Evolutionary conservation across 2,329 filamentous ascomycete genomes (phyloP), one percentile per base, ranked within the genome.

Genomic region (Metarhizium anisopliae): DNA sequence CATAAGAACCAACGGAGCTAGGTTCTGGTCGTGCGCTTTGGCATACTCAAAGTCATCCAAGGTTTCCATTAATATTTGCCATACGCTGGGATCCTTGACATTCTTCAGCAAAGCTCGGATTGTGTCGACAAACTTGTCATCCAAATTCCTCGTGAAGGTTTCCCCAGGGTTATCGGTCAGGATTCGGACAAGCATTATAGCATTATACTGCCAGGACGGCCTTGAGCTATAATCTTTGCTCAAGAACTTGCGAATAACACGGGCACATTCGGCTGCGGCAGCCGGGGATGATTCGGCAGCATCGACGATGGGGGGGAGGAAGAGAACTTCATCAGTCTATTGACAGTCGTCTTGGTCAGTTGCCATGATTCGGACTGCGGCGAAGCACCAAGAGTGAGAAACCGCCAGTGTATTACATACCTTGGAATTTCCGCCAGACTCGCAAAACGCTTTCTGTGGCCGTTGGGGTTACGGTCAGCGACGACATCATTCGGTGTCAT

Each of bases 141-240:
- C 92, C 47, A 97, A 72, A 68, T 95, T 92, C 62, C 88, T 82
- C n/a, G 93, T 96, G 66, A 99, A 99, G 2, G 85, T 90, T 54
- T 81, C 80, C 35, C 93, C 93, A 0, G 94, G 94, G 68, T 99
- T 96, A 70, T 97, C 92, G 63, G 85, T 80, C 61, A 99, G 77
- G 66, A 99, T 99, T 59, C 93, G 87, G 62, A 95, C 79, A 55
- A 99, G 81, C 94, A 97, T 97, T 66, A 97, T 85, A 60, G 90
- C 87, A 74, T 97, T 96, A 79, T 96, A 97, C 71, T 97, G 93
- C 62, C 86, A 84, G 64, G 88, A 84, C 10, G 89, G 77, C 50
- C 75, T 76, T 30, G 71, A 68, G 63, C 72, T 83, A 71, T 89
- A 84, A 50, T 92, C 87, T 61, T 85, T 86, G 63, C 83, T 80